These are phyloP conservation scores for Rhodotorula babjevae DNA, from an alignment of 768 basidiomycete genomes.

Conservation along the genomic window DNA sequence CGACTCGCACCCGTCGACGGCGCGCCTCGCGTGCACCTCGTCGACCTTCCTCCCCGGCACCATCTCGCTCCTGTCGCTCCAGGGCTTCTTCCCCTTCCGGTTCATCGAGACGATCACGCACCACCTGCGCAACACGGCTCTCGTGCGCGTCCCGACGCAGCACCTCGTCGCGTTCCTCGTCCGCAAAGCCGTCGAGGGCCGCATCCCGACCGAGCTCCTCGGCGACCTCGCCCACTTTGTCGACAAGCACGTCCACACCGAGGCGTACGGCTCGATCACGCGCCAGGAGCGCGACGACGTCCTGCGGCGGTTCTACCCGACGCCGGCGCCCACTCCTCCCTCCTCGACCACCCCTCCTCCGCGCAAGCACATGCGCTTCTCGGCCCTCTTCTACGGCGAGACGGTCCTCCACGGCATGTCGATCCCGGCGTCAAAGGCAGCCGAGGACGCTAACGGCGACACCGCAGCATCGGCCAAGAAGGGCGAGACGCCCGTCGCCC, in stretches of 20 bases:
- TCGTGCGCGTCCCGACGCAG: constrained; percentile 1
- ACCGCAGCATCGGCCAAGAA: not conserved
- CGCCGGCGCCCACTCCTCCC: not conserved
- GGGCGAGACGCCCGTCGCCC: not conserved
- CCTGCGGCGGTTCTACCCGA: not conserved
- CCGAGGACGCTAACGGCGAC: not conserved
- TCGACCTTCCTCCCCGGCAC: constrained; percentile 3
- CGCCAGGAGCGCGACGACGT: constrained; percentile 16
- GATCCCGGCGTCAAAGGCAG: not conserved
- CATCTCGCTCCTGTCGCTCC: constrained; percentile 5
- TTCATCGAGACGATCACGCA: constrained; percentile 5
- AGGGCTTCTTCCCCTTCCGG: not conserved
- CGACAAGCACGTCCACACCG: constrained; percentile 7
- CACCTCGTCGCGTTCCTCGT: constrained; percentile 6
- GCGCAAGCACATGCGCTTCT: not conserved
- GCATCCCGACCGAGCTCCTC: constrained; percentile 12
- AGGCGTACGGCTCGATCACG: not conserved
- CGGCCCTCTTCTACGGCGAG: constrained; percentile 7
- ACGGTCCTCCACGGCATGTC: constrained; percentile 2
- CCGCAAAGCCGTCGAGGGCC: constrained; percentile 9
- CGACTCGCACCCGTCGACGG: not conserved
- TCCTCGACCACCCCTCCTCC: not conserved
- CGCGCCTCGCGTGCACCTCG: not conserved
- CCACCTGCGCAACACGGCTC: constrained; percentile 6
- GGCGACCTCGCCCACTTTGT: constrained; percentile 8